Evolutionary conservation across 192 early-diverging fungal genomes (phyloP).

Genomic region (Funneliformis mosseae): DNA sequence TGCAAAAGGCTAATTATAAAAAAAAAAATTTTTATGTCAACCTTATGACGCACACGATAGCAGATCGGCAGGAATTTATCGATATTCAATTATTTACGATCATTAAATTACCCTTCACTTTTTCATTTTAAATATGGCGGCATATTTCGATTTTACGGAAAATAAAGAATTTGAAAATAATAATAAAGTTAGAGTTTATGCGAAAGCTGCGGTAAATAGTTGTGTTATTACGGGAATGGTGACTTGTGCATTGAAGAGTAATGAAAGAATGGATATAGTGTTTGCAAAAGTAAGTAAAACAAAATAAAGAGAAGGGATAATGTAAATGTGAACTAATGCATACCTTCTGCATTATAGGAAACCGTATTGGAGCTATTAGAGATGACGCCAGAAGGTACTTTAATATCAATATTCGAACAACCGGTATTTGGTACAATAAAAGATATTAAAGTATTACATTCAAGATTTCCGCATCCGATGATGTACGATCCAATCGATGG

Average conservation of each 20-base stretch:
- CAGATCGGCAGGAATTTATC: too few species aligned
- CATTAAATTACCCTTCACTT: too few species aligned
- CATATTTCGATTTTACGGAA: slow-evolving; percentile 5
- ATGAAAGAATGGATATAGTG: slow-evolving; percentile 15
- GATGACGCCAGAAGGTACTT: slow-evolving; percentile 32
- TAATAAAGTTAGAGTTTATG: slow-evolving; percentile 11
- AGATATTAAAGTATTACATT: slow-evolving; percentile 39
- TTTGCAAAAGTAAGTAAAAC: slow-evolving; percentile 14
- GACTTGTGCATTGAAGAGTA: neutral
- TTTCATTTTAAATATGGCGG: neutral
- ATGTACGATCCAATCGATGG: slow-evolving; percentile 28
- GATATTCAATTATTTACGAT: too few species aligned
- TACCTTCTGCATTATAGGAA: neutral
- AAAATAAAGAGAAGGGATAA: neutral
- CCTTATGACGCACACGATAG: too few species aligned
- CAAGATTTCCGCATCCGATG: slow-evolving; percentile 22
- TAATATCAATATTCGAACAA: slow-evolving; percentile 40
- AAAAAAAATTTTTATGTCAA: too few species aligned
- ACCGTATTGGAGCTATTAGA: slow-evolving; percentile 26
- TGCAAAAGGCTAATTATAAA: too few species aligned
- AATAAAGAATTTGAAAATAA: neutral
- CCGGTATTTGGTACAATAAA: slow-evolving; percentile 50
- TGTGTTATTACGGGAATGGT: slow-evolving; percentile 13
- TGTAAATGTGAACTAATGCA: neutral
- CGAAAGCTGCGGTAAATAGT: slow-evolving; percentile 11